Evolutionary conservation across 1,284 basidiomycete species (phyloP), one percentile per base, ranked within the genome.

Genomic region (Ceratobasidium sp.): DNA sequence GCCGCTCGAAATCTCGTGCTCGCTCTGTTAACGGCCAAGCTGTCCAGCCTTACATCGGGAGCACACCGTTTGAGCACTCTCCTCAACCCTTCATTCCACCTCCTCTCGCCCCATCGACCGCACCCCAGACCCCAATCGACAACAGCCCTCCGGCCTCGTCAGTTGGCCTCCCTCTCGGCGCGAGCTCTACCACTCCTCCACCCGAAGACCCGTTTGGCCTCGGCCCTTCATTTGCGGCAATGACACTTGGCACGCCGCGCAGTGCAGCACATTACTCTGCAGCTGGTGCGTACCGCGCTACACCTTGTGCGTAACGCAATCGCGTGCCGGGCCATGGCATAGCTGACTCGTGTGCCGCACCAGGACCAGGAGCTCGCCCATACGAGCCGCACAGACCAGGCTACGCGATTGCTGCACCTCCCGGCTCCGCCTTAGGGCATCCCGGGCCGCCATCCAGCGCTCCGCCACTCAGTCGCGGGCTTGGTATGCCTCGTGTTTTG

Each of bases 141-240:
- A 36, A 62, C 22, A 73, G 69, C 24, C 69, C 69, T 31, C 48
- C 57, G 19, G 57, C 69, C 4, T 73, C 69, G 29, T 73, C 69
- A 3, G 69, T 73, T 22, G 69, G 69, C 27, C 69, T 73, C 15
- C 69, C 69, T 14, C 69, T 73, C 24, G 69, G 69, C 6, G 69
- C 69, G 36, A 73, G 69, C 36, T 73, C 69, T 6, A 62, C 57
- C 19, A 73, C 69, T 51, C 69, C 69, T 6, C 69, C 69, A n/a
- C 69, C 69, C n/a, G 69, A 65, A 15, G 69, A 73, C 33, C 69
- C 69, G 17, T 73, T 73, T 60, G 69, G 69, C 29, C 56, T 72
- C 22, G 67, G 67, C 22, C 17, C 41, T 4, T 41, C 44, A 17
- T 17, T 73, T 11, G 69, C 57, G 31, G 54, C 31, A 22, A 22